Evolutionary conservation across 2,329 filamentous ascomycete species (phyloP), one percentile per base, ranked within the genome.

Genomic region (Aspergillus caelatus): DNA sequence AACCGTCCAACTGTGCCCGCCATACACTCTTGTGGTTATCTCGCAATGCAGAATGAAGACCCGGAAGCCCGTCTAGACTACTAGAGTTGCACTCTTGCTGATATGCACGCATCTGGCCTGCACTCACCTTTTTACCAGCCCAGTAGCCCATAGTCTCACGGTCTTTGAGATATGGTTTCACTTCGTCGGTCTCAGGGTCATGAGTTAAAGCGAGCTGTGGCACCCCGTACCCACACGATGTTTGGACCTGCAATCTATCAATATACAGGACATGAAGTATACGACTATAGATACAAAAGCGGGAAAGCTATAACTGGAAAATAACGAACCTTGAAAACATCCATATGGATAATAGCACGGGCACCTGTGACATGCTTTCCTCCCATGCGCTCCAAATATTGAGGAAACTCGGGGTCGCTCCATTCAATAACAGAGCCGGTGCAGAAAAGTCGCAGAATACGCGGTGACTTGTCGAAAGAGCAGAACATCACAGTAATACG

Each of bases 401-500:
- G 71, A 3, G 74, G 68, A 68, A 88, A 89, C 16, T 76, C 77
- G 0, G 80, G 77, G 12, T 84, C 79, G 65, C 86, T 84, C 76
- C 83, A 86, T 75, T 91, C 89, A 3, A 91, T 77, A 9, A 91
- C 84, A 6, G 72, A 75, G 5, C 85, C 85, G 10, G 71, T 81
- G 73, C 88, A 90, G 73, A 89, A 91, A 57, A 90, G 81, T 6
- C 89, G 80, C 74, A 90, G 73, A 70, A 91, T 91, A 60, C 87
- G 81, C 19, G 89, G 88, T 0, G 79, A 72, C 4, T 79, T 68
- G 1, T 84, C 86, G 66, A 90, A 91, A 26, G 86, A 88, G 74
- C 85, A 89, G 78, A 93, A 92, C 84, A 93, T 88, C 72, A 94
- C 79, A 7, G 90, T 92, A 21, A 91, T 84, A 19, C 91, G 85